Conservation (phyloP, 371 early-diverging fungal genomes). For the Mucor indicus region DNA sequence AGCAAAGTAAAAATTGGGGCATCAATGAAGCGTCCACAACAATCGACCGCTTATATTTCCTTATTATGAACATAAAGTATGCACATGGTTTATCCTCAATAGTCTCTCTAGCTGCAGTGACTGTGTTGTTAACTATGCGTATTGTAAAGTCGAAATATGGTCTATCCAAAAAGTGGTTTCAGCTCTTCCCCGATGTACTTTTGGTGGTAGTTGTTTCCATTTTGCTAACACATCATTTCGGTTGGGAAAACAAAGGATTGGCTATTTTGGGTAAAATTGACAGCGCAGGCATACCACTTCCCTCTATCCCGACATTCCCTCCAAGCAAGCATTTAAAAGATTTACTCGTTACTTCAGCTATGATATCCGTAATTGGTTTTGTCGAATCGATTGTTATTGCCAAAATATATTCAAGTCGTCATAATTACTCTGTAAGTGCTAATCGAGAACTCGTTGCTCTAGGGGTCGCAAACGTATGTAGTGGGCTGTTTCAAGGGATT, state of each 20-base stretch:
- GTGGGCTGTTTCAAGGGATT: constrained; percentile 80
- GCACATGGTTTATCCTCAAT: constrained; percentile 67
- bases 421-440: constrained; percentile 86
- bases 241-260: constrained; percentile 71
- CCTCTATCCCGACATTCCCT: constrained; percentile 62
- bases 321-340: constrained; percentile 61
- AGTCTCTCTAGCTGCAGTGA: constrained; percentile 66
- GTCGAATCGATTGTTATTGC: constrained; percentile 91
- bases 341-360: constrained; percentile 55
- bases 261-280: constrained; percentile 73
- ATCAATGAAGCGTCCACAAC: constrained; percentile 70
- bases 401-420: constrained; percentile 85
- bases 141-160: constrained; percentile 53
- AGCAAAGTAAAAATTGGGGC: constrained; percentile 40
- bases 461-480: constrained; percentile 79
- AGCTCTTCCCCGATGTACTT: constrained; percentile 86
- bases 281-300: constrained; percentile 55
- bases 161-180: constrained; percentile 46
- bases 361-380: constrained; percentile 91
- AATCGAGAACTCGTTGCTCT: constrained; percentile 94
- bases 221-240: constrained; percentile 54
- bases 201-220: constrained; percentile 73
- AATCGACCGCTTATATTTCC: constrained; percentile 66
- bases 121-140: constrained; percentile 60
- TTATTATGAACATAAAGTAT: constrained; percentile 46